A percentile compares a stretch with the other conserved stretches of the same genome.
Conservation (phyloP, 164 flowering plant species). For the Macadamia integrifolia region DNA sequence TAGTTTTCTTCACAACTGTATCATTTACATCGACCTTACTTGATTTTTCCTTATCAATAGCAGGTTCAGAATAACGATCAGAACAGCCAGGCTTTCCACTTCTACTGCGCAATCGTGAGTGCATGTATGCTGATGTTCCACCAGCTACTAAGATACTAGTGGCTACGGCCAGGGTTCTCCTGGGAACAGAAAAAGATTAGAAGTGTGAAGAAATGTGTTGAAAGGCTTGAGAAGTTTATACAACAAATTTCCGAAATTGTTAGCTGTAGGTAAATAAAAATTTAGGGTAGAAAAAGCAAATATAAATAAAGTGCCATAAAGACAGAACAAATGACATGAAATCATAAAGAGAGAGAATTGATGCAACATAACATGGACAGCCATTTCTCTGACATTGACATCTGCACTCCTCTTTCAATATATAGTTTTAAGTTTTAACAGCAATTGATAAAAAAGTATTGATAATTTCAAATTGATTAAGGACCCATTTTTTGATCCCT, state of each 20-base stretch:
- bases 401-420: no score
- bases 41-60: slow-evolving; percentile 22
- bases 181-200: slow-evolving; percentile 24
- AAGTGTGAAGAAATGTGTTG: not conserved
- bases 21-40: slow-evolving; percentile 23
- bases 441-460: no score
- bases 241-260: not conserved
- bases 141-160: slow-evolving; percentile 76
- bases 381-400: no score
- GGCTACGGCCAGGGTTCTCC: slow-evolving; percentile 75
- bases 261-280: not conserved
- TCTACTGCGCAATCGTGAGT: slow-evolving; percentile 37
- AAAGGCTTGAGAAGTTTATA: not conserved
- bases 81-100: slow-evolving; percentile 27
- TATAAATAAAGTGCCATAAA: no score
- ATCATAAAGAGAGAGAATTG: no score
- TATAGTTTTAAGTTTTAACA: no score
- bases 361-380: no score
- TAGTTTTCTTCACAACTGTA: slow-evolving; percentile 25
- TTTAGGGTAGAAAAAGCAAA: no score
- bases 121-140: slow-evolving; percentile 79
- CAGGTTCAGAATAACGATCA: slow-evolving; percentile 33
- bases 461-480: no score
- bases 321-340: no score
- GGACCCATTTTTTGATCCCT: no score